Evolutionary conservation across 306 rosid genomes (phyloP), one percentile per base, ranked within the genome.

Genomic region (Fragaria nilgerrensis): DNA sequence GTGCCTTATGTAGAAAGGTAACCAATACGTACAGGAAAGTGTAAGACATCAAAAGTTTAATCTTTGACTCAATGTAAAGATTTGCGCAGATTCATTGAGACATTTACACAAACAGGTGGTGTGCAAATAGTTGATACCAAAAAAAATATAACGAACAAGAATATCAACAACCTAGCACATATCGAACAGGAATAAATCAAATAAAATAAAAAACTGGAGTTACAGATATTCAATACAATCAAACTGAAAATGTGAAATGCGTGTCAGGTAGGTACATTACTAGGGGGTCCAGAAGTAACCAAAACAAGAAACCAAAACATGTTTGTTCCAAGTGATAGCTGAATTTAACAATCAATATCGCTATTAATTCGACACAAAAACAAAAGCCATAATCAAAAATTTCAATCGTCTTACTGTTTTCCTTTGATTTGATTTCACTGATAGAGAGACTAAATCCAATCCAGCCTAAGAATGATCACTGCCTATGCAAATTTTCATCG

Each of bases 1-100:
- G 88, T 89, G 87, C 80, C 92, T 88, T 63, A 88, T 83, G 90
- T 93, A 93, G 86, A 89, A 93, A 78, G 98, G 98, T 84, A 93
- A 53, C 98, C 98, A 93, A 74, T 93, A 27, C 29, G 1, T 27
- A 91, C 37, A 91, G 85, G 76, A 91, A 93, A 75, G 97, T 91
- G 88, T 91, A 93, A 73, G 96, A 96, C 75, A 93, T 97, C n/a
- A 93, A 27, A 27, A 27, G 29, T 27, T 27, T 27, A 27, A 27
- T 27, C 29, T 27, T 27, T 27, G 29, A 27, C 29, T 27, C 29
- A 27, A 27, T 27, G 29, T 27, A 27, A 27, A 27, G 29, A 27
- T 27, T 27, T 27, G 29, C 29, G 29, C 29, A 27, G 29, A 27
- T 27, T 27, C 29, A 27, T 27, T 27, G 29, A 27, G 29, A 27